Base-by-base conservation (phyloP, 495 filamentous ascomycete genomes). In the Wilcoxina mikolae region DNA sequence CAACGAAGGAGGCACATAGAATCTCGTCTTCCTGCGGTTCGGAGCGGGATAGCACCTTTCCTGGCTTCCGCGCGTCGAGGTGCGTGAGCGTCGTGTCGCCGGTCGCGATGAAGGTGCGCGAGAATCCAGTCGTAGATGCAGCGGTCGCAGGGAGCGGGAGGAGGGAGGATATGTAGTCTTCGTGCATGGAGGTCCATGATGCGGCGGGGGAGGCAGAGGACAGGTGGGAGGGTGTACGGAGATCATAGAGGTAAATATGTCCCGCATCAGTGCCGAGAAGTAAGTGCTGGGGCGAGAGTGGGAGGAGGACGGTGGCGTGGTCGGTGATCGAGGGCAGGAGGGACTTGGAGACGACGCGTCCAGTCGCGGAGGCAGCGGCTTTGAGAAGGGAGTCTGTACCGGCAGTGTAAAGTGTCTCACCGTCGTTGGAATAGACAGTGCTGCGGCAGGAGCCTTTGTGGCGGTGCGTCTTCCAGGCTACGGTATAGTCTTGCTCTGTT, bases 21-120 rank as follows among this genome's bases (percentile, higher is more conserved):
- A 95, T 67, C 67, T 96, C 91, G 54, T 95, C 91, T 57, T 88
- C 91, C 62, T 95, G 88, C 62, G 95, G 85, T 64, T 94, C 91
- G 58, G 85, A 93, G 49, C 79, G 79, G 18, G 87, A 80, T 10
- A 95, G 68, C 0, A 94, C 84, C 3, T 86, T 86, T 1, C 41
- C 53, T 4, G 59, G 56, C 28, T 81, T 73, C 22, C 91, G 78
- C 4, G 94, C 72, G 69, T 98, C 91, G 1, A 87, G 90, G 31
- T 95, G 79, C 7, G 86, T 85, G 15, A 96, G 70, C 1, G 88
- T 95, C 0, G 84, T 87, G 23, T 86, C 88, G 39, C 91, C 93
- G 0, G 89, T 95, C 4, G 81, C 86, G 22, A 95, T 75, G 81
- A 86, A 96, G 68, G 95, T 89, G 63, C 94, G 93, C 66, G 80